Percentiles rank a stretch among this genome's conserved stretches.
Conservation (phyloP, 2,329 filamentous ascomycete genomes). For the Neoscytalidium dimidiatum region DNA sequence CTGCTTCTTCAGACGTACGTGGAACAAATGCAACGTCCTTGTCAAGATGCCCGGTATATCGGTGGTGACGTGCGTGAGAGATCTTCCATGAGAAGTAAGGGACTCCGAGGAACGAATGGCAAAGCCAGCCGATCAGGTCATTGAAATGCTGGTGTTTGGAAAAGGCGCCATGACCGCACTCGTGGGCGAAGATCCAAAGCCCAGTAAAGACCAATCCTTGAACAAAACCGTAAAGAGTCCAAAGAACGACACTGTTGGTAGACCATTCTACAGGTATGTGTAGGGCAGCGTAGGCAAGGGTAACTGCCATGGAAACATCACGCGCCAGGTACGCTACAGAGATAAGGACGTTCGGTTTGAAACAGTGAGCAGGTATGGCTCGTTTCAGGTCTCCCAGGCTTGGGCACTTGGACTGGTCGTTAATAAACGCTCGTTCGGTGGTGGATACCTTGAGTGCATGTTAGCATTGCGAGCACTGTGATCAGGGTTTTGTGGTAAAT, state of each 20-base stretch:
- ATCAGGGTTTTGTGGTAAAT: neutral
- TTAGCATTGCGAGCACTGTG: neutral
- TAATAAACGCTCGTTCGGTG: neutral
- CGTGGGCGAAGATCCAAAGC: slow-evolving; percentile 71
- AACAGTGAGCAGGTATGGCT: neutral
- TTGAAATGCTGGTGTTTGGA: slow-evolving; percentile 59
- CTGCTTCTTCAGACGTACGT: slow-evolving; percentile 17
- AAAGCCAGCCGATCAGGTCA: slow-evolving; percentile 61
- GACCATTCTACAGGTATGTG: neutral
- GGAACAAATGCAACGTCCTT: slow-evolving; percentile 55
- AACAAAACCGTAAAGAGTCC: slow-evolving; percentile 62
- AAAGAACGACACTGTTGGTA: slow-evolving; percentile 40
- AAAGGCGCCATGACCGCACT: slow-evolving; percentile 70
- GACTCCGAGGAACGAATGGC: slow-evolving; percentile 66
- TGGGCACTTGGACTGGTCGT: neutral
- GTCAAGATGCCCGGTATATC: slow-evolving; percentile 66
- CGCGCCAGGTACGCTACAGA: neutral
- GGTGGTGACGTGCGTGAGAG: slow-evolving; percentile 69
- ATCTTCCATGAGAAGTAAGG: slow-evolving; percentile 76
- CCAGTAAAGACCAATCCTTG: slow-evolving; percentile 69
- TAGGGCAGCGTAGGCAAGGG: neutral
- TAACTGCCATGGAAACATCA: neutral
- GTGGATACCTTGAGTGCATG: neutral
- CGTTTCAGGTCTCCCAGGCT: neutral
- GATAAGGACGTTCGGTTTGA: neutral